phyloP scores from a whole-genome alignment of 73 alveolate species.

The Breviolum minutum region DNA sequence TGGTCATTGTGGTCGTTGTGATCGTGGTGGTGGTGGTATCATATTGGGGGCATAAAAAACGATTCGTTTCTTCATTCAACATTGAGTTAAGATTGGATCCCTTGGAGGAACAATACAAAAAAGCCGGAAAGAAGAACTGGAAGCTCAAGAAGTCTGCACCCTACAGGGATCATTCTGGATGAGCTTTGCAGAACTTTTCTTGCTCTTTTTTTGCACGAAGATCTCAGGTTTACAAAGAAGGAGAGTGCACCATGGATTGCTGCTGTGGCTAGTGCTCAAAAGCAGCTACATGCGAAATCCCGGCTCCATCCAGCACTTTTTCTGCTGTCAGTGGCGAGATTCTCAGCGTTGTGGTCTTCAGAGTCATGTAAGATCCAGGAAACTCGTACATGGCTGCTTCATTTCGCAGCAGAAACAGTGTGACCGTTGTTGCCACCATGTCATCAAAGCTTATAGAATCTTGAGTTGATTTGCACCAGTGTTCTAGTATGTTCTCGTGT shows the following conservation, averaged over 20 bases:
- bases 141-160: slow-evolving; percentile 56
- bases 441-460: not conserved
- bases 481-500: not conserved
- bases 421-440: not conserved
- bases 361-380: not conserved
- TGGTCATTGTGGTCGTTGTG: too few species aligned
- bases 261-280: slow-evolving; percentile 59
- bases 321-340: slow-evolving; percentile 53
- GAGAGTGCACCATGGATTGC: slow-evolving; percentile 66
- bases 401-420: not conserved
- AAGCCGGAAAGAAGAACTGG: slow-evolving; percentile 88
- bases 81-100: not conserved
- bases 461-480: not conserved
- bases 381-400: not conserved
- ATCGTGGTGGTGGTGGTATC: not conserved
- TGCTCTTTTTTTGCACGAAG: not conserved
- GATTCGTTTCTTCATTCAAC: not conserved
- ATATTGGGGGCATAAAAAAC: not conserved
- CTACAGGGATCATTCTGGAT: not conserved
- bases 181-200: not conserved
- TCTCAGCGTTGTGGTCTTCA: slow-evolving; percentile 6
- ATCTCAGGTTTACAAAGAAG: slow-evolving; percentile 57
- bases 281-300: slow-evolving; percentile 22
- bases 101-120: slow-evolving; percentile 70
- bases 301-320: slow-evolving; percentile 75